Base-by-base conservation (phyloP, 1,284 basidiomycete genomes). In the Chalciporus sp. region DNA sequence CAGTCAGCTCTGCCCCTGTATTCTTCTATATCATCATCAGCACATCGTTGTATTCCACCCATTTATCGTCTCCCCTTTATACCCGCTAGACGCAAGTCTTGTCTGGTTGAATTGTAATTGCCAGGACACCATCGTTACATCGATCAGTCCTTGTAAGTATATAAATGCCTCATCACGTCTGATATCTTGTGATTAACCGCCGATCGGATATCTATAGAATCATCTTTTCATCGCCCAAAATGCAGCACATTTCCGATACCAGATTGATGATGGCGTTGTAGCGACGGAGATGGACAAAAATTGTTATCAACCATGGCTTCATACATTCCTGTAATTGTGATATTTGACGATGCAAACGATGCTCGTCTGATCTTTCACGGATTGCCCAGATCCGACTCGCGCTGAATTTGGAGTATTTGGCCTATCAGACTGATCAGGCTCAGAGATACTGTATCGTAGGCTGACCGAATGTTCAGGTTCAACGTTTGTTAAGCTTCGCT, bases 1-100 rank as follows among this genome's bases (percentile, higher is more conserved):
- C 52, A 69, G 62, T 48, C 51, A 56, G 51, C 62, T 23, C 54
- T 17, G 33, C 49, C 41, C 52, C 6, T 58, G 52, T 64, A 61
- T 57, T 49, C 42, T 51, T 55, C 51, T 55, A 56, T 46, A 55
- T 53, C 55, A 46, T 55, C 14, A 42, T 41, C 47, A 41, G 10
- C 49, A 46, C 46, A 39, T 26, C 53, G 26, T 47, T 64, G 65
- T 68, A 60, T 47, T 41, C 52, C 46, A 48, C 26, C 53, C 37
- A 8, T 47, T 51, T 52, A 33, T 41, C 42, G 19, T 42, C 46
- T 33, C 42, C 12, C 35, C 45, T 48, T 40, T 46, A 59, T 44
- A 23, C 41, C 37, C 28, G 23, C 40, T 31, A 26, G 37, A 41
- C 47, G 19, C 20, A 29, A 41, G 28, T 42, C 40, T 42, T 14